A percentile compares a stretch with the other conserved stretches of the same genome.
Conservation (phyloP, 78 protist species). For the Dictyostelium firmibasis region DNA sequence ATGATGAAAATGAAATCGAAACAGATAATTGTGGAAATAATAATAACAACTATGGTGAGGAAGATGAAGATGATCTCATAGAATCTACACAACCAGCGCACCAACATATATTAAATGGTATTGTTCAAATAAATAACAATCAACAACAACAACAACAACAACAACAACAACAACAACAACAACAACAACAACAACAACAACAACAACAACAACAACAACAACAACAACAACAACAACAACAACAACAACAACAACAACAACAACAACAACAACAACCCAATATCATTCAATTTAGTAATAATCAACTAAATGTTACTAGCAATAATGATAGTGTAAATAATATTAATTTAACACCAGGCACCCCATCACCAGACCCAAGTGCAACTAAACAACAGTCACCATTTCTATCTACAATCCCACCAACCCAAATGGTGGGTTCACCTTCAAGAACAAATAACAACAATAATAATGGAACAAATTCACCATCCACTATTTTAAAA, state of each 20-base stretch:
- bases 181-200: neutral
- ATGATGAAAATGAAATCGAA: neutral
- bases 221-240: neutral
- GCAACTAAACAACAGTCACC: neutral
- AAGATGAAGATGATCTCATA: neutral
- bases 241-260: neutral
- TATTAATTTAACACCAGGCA: neutral
- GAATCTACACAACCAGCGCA: conserved; percentile 2
- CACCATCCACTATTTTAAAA: neutral
- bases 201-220: neutral
- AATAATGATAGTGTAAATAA: neutral
- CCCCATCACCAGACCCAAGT: neutral
- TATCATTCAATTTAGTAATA: neutral
- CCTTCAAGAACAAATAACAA: neutral
- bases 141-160: neutral
- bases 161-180: neutral
- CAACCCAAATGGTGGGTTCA: neutral
- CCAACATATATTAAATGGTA: neutral
- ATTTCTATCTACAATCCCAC: neutral
- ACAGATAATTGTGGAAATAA: neutral
- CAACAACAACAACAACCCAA: neutral
- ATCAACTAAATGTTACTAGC: neutral
- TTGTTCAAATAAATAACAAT: neutral
- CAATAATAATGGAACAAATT: neutral
- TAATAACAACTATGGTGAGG: neutral